Percentiles rank a stretch among this genome's conserved stretches.
phyloP scores from a whole-genome alignment of 1,284 basidiomycete species.

The Caloboletus firmus region DNA sequence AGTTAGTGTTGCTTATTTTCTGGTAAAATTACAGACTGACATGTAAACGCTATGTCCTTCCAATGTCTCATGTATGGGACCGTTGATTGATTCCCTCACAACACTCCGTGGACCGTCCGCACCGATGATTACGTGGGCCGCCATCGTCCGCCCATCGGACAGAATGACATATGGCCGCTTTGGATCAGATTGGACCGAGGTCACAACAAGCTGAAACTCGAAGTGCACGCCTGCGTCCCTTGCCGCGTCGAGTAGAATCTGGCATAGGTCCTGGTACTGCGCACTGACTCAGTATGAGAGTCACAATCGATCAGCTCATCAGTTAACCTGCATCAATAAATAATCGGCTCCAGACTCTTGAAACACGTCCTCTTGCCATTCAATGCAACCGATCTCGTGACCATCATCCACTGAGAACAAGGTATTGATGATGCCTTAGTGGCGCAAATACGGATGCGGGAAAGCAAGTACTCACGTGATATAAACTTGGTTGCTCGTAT shows the following conservation, averaged over 20 bases:
- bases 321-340: conserved; percentile 47
- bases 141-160: conserved; percentile 37
- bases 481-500: conserved; percentile 29
- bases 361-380: conserved; percentile 55
- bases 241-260: conserved; percentile 44
- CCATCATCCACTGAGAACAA: conserved; percentile 43
- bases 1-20: not conserved
- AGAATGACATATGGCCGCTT: conserved; percentile 30
- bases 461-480: conserved; percentile 21
- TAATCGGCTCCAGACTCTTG: conserved; percentile 56
- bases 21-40: conserved; percentile 17
- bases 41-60: conserved; percentile 35
- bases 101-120: conserved; percentile 41
- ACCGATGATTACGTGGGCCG: conserved; percentile 43
- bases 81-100: conserved; percentile 27
- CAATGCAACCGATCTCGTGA: conserved; percentile 45
- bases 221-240: conserved; percentile 43
- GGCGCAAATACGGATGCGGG: not conserved
- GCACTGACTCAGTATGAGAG: conserved; percentile 10
- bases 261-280: conserved; percentile 48
- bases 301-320: not conserved
- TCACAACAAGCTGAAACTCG: conserved; percentile 41
- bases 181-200: conserved; percentile 32
- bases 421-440: not conserved
- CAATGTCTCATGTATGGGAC: conserved; percentile 18